Conservation (phyloP, 768 basidiomycete genomes). For the Panaeolus papilionaceus region DNA sequence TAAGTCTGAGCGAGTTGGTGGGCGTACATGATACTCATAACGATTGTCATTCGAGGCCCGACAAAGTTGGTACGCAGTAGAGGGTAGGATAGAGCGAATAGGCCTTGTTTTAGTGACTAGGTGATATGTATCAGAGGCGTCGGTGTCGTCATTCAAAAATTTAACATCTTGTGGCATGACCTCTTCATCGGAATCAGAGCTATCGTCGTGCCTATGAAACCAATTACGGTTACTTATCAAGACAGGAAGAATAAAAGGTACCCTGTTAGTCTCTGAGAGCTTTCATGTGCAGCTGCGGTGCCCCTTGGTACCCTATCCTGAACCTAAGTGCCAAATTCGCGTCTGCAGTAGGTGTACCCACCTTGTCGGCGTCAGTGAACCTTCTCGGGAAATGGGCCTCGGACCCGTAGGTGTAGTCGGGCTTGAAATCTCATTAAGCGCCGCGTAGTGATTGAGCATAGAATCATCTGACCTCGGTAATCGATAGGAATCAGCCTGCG, state of each 20-base stretch:
- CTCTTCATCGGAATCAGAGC: constrained; percentile 15
- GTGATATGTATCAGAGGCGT: neutral
- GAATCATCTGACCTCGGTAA: constrained; percentile 18
- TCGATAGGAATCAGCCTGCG: constrained; percentile 16
- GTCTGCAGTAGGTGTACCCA: neutral
- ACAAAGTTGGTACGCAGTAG: constrained; percentile 35
- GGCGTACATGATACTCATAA: constrained; percentile 53
- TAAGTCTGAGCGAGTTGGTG: constrained; percentile 59
- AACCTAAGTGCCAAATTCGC: neutral
- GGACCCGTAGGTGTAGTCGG: constrained; percentile 22
- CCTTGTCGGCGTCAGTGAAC: constrained; percentile 4
- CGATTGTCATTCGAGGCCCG: constrained; percentile 39
- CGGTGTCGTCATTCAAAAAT: neutral
- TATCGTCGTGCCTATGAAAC: neutral
- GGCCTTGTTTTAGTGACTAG: constrained; percentile 16
- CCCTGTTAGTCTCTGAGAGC: neutral
- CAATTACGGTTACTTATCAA: neutral
- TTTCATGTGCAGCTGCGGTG: neutral
- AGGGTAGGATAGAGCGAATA: constrained; percentile 35
- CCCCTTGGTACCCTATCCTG: neutral
- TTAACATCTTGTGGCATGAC: neutral
- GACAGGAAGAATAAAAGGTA: neutral
- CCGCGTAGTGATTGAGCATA: neutral
- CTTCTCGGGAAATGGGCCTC: neutral
- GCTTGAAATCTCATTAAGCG: constrained; percentile 10